These are phyloP conservation scores for Scheffersomyces titani DNA, from an alignment of 1,139 yeast genomes.

Conservation along the genomic window DNA sequence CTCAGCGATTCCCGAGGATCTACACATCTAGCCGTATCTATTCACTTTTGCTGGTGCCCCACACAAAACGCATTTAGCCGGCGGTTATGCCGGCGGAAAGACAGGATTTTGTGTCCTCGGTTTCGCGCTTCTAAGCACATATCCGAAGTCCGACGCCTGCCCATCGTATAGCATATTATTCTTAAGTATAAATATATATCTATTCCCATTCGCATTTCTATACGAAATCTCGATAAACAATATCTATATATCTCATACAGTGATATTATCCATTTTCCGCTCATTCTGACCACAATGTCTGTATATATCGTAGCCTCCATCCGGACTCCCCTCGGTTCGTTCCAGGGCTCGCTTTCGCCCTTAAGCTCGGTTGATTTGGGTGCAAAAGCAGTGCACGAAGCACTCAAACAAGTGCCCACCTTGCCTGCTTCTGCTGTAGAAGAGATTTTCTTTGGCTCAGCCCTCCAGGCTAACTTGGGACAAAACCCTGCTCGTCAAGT, in stretches of 20 bases:
- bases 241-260: background rate
- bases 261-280: background rate
- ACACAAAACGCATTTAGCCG: background rate
- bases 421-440: constrained; percentile 1
- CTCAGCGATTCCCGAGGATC: background rate
- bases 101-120: background rate
- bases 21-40: background rate
- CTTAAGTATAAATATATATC: too few relatives aligned
- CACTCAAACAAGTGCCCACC: background rate
- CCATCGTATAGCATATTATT: background rate
- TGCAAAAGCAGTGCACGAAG: background rate
- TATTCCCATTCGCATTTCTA: background rate
- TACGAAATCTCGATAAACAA: background rate
- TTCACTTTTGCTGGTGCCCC: background rate
- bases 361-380: background rate
- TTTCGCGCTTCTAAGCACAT: background rate
- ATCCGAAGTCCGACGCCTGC: background rate
- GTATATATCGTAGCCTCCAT: background rate
- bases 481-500: constrained; percentile 2
- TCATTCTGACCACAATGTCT: background rate
- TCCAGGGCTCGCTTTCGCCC: background rate
- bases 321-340: constrained; percentile 1
- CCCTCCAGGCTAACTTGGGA: constrained; percentile 1
- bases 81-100: background rate
- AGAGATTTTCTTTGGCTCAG: background rate